Evolutionary conservation across 768 basidiomycete genomes (phyloP).

Genomic region (Leccinum longicurvipes): DNA sequence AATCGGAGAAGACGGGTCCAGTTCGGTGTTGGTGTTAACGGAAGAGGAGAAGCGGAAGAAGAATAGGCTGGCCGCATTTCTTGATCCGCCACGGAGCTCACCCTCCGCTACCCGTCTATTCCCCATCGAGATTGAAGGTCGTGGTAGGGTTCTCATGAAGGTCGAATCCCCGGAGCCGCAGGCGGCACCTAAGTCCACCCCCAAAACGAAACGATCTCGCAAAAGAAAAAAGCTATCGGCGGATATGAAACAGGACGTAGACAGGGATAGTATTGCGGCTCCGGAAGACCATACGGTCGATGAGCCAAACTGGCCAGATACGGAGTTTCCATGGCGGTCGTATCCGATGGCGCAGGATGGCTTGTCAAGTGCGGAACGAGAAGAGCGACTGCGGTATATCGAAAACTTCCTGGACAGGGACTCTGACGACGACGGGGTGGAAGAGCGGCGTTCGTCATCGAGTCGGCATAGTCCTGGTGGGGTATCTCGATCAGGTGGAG

Average conservation of each 20-base stretch:
- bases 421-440: slow-evolving; percentile 50
- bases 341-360: slow-evolving; percentile 55
- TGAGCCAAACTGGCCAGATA: slow-evolving; percentile 75
- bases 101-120: slow-evolving; percentile 43
- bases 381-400: slow-evolving; percentile 62
- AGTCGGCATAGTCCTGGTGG: slow-evolving; percentile 11
- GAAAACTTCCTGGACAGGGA: slow-evolving; percentile 72
- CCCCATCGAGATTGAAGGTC: slow-evolving; percentile 63
- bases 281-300: slow-evolving; percentile 36
- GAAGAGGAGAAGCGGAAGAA: slow-evolving; percentile 68
- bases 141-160: slow-evolving; percentile 69
- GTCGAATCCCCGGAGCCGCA: slow-evolving; percentile 40
- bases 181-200: slow-evolving; percentile 25
- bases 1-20: slow-evolving; percentile 9
- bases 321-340: slow-evolving; percentile 74
- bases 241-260: slow-evolving; percentile 20
- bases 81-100: slow-evolving; percentile 34
- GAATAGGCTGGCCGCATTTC: slow-evolving; percentile 67
- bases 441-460: slow-evolving; percentile 19
- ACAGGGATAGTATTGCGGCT: slow-evolving; percentile 10
- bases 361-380: slow-evolving; percentile 49
- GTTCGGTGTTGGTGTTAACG: slow-evolving; percentile 21
- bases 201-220: slow-evolving; percentile 41
- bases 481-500: slow-evolving; percentile 39
- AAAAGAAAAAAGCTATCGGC: slow-evolving; percentile 48